Conservation (phyloP, 2,329 filamentous ascomycete genomes). For the Pseudogymnoascus sp. region DNA sequence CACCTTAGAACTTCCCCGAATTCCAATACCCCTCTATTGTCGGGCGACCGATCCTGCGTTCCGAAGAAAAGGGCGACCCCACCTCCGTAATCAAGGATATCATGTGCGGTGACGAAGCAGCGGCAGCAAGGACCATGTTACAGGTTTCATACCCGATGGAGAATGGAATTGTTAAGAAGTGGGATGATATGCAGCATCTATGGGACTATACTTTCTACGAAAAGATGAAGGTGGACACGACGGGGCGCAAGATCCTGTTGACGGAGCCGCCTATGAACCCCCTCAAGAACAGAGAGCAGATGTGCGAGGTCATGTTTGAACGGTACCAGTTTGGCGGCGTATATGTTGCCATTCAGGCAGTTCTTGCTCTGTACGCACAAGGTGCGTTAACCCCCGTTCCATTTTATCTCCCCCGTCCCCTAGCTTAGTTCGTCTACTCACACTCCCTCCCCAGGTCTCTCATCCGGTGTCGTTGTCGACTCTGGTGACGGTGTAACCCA, state of each 20-base stretch:
- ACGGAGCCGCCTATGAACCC: constrained; percentile 98
- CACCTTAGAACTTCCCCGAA: constrained; percentile 83
- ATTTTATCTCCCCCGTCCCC: background rate
- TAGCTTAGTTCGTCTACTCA: background rate
- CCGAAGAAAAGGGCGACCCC: constrained; percentile 66
- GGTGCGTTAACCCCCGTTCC: constrained; percentile 42
- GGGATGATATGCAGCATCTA: constrained; percentile 99
- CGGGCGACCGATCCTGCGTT: constrained; percentile 91
- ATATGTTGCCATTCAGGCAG: constrained; percentile 95
- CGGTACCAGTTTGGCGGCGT: constrained; percentile 92
- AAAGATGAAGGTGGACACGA: constrained; percentile 88
- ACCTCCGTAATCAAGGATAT: constrained; percentile 88
- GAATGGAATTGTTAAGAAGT: constrained; percentile 98
- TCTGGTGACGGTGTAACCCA: constrained; percentile 97
- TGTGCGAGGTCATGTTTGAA: constrained; percentile 99
- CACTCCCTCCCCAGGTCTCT: constrained; percentile 50
- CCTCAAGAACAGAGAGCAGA: constrained; percentile 90
- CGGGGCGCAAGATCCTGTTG: constrained; percentile 90
- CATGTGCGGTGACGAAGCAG: constrained; percentile 98
- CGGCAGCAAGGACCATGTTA: constrained; percentile 89
- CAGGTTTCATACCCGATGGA: constrained; percentile 99
- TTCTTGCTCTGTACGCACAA: constrained; percentile 91
- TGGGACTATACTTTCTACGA: constrained; percentile 99
- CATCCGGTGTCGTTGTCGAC: constrained; percentile 94
- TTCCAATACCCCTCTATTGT: constrained; percentile 98